Base-by-base conservation (phyloP, 306 rosid genomes). In the Medicago lupulina region DNA sequence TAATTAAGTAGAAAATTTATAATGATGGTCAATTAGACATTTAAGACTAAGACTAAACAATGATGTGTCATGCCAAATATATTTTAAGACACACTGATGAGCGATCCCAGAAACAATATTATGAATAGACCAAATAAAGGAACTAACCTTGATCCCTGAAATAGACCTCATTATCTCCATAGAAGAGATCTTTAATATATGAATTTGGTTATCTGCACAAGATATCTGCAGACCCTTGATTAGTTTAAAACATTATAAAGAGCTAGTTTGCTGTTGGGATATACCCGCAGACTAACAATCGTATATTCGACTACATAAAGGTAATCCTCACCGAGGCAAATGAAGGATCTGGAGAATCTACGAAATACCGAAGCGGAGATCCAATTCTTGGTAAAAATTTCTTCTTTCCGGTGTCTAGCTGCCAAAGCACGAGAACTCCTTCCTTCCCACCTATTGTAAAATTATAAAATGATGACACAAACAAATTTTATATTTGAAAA, bases 341-440 rank as follows among this genome's bases (percentile, higher is more conserved):
- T 50, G 88, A 73, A 64, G 93, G 96, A 80, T 92, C 98, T n/a
- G 91, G 84, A 86, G 97, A 95, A 80, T 85, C 87, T 13, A 85
- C 79, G 60, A 89, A 90, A 86, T 86, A 89, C 78, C 83, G 76
- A 77, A 95, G 92, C 6, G 99, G 97, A 75, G 99, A 92, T 61
- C 97, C 97, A 84, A 95, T 90, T 83, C 93, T 82, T 31, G 98
- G 97, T 81, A 95, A 82, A 69, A 70, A 88, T 60, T 90, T 88
- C 83, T 88, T 90, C 76, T 90, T 95, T 79, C 93, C 95, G 0
- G 97, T 87, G 80, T 90, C 97, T 72, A 95, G 71, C 86, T 90
- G 97, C 99, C 99, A 95, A 80, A 89, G 90, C 73, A 92, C 92
- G 31, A 95, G 91, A 82, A 92, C 99, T 31, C 99, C 99, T 86